phyloP scores from a whole-genome alignment of 805 yeast genomes.

The Candida easanensis region DNA sequence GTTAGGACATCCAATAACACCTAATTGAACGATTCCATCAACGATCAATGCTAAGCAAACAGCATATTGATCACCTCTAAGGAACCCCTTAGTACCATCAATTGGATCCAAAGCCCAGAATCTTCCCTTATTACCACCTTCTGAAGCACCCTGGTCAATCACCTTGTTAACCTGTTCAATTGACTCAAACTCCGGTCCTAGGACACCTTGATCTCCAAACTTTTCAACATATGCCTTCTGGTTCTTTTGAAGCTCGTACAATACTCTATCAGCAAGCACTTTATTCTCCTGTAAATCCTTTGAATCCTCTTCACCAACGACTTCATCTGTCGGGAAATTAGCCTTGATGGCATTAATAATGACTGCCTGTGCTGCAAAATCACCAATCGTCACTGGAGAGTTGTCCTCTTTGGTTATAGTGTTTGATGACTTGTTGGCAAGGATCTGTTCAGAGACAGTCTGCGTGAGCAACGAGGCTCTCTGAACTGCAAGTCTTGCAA shows the following conservation, averaged over 20 bases:
- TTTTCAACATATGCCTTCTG: constrained; percentile 41
- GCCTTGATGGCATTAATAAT: constrained; percentile 77
- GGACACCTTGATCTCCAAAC: constrained; percentile 13
- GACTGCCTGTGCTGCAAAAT: constrained; percentile 93
- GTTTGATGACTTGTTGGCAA: constrained; percentile 41
- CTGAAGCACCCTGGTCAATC: constrained; percentile 76
- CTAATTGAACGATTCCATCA: constrained; percentile 80
- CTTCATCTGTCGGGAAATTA: constrained; percentile 79
- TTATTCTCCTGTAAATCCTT: constrained; percentile 55
- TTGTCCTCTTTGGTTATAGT: constrained; percentile 77
- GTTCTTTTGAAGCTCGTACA: constrained; percentile 54
- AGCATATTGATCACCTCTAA: constrained; percentile 95
- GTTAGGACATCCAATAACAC: constrained; percentile 97
- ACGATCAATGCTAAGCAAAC: constrained; percentile 89
- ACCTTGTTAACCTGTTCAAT: constrained; percentile 53
- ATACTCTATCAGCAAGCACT: constrained; percentile 61
- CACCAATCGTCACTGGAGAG: constrained; percentile 96
- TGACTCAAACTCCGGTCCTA: constrained; percentile 39
- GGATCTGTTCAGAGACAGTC: constrained; percentile 54
- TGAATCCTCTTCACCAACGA: constrained; percentile 95
- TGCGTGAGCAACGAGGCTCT: constrained; percentile 79
- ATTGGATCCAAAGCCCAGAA: constrained; percentile 98
- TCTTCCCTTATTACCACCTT: constrained; percentile 77
- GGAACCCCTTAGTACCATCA: constrained; percentile 96
- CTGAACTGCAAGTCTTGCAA: constrained; percentile 88